A percentile compares a stretch with the other conserved stretches of the same genome.
Evolutionary conservation across 495 filamentous ascomycete species (phyloP).

Genomic region (Penicillium egyptiacum): DNA sequence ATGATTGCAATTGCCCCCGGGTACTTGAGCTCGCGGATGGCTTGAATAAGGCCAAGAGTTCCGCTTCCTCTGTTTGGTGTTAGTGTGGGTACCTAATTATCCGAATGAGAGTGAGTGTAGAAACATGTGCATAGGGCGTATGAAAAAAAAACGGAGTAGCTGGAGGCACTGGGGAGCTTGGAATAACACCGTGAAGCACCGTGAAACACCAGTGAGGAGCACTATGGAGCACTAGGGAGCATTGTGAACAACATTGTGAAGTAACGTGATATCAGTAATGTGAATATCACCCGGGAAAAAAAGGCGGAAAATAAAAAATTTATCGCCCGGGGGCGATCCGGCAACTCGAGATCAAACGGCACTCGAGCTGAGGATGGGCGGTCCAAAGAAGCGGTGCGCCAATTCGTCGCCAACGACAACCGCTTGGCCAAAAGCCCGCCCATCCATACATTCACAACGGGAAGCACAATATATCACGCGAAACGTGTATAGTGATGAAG

Average conservation of each 20-base stretch:
- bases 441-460: not conserved
- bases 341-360: not conserved
- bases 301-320: not conserved
- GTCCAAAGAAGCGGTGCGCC: not conserved
- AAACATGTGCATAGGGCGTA: not conserved
- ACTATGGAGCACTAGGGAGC: too few species aligned
- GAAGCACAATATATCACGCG: not conserved
- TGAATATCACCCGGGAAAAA: too few species aligned
- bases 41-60: slow-evolving; percentile 74
- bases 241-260: too few species aligned
- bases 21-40: slow-evolving; percentile 78
- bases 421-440: not conserved
- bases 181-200: not conserved
- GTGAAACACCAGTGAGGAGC: too few species aligned
- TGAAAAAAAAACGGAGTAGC: too few species aligned
- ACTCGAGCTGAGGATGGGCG: not conserved
- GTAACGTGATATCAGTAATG: too few species aligned
- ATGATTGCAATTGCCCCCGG: slow-evolving; percentile 80
- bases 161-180: too few species aligned
- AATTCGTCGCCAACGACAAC: not conserved
- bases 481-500: not conserved
- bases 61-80: slow-evolving; percentile 63
- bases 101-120: not conserved
- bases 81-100: slow-evolving; percentile 3
- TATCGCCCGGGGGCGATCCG: not conserved